Evolutionary conservation across 805 yeast species (phyloP), one percentile per base, ranked within the genome.

Genomic region (Candida cerambycidarum): DNA sequence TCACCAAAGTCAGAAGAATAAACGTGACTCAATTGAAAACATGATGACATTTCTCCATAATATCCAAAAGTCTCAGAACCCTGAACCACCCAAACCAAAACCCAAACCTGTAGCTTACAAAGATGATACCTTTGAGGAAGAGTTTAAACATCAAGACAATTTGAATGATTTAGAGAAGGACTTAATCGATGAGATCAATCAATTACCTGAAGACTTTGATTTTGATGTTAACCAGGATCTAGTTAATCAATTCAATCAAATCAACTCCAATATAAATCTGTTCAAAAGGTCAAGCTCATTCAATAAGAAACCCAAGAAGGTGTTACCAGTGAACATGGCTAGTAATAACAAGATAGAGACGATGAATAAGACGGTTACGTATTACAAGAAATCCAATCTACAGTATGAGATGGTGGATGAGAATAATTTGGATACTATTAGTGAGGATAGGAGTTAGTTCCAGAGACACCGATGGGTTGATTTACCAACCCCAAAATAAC

Each of bases 291-390:
- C 74, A 2, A 67, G 65, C 45, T 69, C 75, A 2, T 69, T 60
- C 53, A 67, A 59, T 43, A 65, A 67, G 35, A 63, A 54, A 42
- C 75, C 76, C 2, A 45, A 39, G 61, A 60, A 44, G 45, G 54
- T n/a, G 42, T 56, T 15, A 32, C 51, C 35, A 63, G 62, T 19
- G 29, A n/a, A n/a, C 5, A 11, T 25, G 11, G n/a, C 23, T 28
- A 29, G 16, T 18, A 50, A 61, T 3, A 67, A 63, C 43, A 68
- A 64, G 42, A 67, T 70, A 14, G 65, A 67, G 41, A 63, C 71
- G 2, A 34, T 49, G 7, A 61, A 58, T 39, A 70, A 65, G 42
- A 69, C 75, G 0, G 74, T 70, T n/a, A 70, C 76, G 1, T 67
- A 66, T 35, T 70, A 66, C 50, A 51, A 25, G n/a, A 43, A 43